Evolutionary conservation across 805 yeast species (phyloP).

Genomic region (Starmerella etchellsii): DNA sequence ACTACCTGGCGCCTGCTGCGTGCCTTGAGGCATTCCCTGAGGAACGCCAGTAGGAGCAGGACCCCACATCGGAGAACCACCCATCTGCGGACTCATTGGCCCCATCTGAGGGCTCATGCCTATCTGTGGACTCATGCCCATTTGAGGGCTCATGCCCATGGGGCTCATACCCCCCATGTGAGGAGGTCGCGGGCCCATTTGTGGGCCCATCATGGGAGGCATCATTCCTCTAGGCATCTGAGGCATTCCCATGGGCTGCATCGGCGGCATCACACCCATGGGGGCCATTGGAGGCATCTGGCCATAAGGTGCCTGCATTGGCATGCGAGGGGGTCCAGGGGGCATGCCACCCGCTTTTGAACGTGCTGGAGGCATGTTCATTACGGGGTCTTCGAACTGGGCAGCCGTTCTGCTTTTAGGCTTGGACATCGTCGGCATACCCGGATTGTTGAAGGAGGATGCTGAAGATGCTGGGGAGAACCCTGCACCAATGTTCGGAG

Average conservation of each 20-base stretch:
- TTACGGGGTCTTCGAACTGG: not conserved
- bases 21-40: not conserved
- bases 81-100: not conserved
- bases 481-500: not conserved
- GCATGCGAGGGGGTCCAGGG: not conserved
- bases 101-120: conserved; percentile 2
- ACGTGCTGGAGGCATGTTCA: not conserved
- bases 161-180: conserved; percentile 1
- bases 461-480: not conserved
- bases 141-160: not conserved
- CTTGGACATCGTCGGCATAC: conserved; percentile 3
- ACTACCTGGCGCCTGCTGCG: no score
- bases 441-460: not conserved
- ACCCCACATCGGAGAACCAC: not conserved
- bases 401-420: not conserved
- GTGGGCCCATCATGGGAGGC: not conserved
- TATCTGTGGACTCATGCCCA: not conserved
- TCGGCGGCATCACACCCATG: not conserved
- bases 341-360: not conserved
- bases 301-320: no score
- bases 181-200: not conserved
- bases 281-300: not conserved
- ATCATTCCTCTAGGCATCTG: conserved; percentile 2
- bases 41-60: not conserved
- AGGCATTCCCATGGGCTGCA: conserved; percentile 1